These are phyloP conservation scores for Sphaerulina vaccinii DNA, from an alignment of 2,329 filamentous ascomycete genomes.

Conservation along the genomic window DNA sequence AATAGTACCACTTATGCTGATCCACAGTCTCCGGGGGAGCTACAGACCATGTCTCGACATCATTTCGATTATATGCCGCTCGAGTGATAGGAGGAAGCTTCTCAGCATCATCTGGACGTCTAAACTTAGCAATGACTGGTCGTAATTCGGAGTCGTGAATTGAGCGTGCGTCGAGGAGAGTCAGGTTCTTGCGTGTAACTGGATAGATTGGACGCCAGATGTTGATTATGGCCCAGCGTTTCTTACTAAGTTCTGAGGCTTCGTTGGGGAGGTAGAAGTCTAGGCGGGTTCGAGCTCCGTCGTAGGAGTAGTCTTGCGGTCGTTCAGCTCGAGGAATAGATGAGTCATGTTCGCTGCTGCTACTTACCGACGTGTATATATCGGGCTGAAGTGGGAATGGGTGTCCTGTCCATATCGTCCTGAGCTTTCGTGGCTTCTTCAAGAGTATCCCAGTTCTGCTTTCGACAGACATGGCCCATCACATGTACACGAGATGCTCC, in stretches of 20 bases:
- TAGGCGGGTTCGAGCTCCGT: conserved; percentile 7
- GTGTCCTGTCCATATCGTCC: conserved; percentile 7
- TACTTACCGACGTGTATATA: conserved; percentile 10
- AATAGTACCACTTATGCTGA: conserved; percentile 13
- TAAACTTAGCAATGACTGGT: conserved; percentile 7
- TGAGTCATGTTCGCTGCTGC: not conserved
- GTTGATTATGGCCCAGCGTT: conserved; percentile 19
- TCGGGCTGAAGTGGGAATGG: conserved; percentile 7
- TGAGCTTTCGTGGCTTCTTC: conserved; percentile 3
- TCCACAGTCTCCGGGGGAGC: not conserved
- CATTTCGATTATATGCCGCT: conserved; percentile 6
- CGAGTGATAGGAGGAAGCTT: conserved; percentile 6
- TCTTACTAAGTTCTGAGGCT: not conserved
- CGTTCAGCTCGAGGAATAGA: not conserved
- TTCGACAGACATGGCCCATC: conserved; percentile 12
- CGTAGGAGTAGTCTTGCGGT: conserved; percentile 7
- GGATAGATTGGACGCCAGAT: conserved; percentile 17
- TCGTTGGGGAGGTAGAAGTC: conserved; percentile 4
- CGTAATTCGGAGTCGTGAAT: conserved; percentile 7
- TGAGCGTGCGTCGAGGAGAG: conserved; percentile 15
- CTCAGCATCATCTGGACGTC: conserved; percentile 4
- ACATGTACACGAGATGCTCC: conserved; percentile 10
- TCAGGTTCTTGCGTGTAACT: conserved; percentile 10
- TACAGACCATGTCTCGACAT: conserved; percentile 10
- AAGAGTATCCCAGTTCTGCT: conserved; percentile 9